Evolutionary conservation across 2,329 filamentous ascomycete species (phyloP).

Genomic region (Aspergillus brasiliensis): DNA sequence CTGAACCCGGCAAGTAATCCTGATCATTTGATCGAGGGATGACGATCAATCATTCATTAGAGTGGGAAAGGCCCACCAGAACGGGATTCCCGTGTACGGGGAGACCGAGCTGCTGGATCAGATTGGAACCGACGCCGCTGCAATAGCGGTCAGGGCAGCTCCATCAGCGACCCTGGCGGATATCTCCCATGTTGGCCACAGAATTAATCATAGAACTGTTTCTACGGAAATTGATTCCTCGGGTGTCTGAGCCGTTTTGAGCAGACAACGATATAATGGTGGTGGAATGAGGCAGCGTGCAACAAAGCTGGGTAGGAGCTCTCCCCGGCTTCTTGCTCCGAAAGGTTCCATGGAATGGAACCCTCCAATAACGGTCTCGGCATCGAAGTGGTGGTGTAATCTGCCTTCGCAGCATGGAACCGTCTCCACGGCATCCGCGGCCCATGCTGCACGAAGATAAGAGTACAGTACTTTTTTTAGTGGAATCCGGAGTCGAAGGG

Average conservation of each 20-base stretch:
- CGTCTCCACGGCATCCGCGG: constrained; percentile 9
- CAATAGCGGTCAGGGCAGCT: constrained; percentile 10
- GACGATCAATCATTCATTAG: constrained; percentile 16
- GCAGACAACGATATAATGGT: background rate
- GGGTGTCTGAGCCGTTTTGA: background rate
- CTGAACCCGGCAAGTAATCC: constrained; percentile 17
- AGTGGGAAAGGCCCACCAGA: constrained; percentile 23
- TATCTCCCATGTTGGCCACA: background rate
- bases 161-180: background rate
- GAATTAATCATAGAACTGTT: background rate
- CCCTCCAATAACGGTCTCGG: constrained; percentile 21
- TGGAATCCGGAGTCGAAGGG: background rate
- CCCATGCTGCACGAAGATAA: constrained; percentile 12
- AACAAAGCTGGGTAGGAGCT: background rate
- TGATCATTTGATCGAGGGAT: constrained; percentile 23
- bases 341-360: constrained; percentile 10
- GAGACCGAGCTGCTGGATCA: constrained; percentile 20
- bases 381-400: constrained; percentile 23
- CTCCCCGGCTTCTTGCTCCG: constrained; percentile 9
- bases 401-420: constrained; percentile 16
- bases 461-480: background rate
- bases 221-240: background rate
- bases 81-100: constrained; percentile 25
- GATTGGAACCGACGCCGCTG: constrained; percentile 5
- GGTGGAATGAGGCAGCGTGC: background rate